These are phyloP conservation scores for Chrysanthemum seticuspe DNA, from an alignment of 129 eudicot species.

Conservation along the genomic window DNA sequence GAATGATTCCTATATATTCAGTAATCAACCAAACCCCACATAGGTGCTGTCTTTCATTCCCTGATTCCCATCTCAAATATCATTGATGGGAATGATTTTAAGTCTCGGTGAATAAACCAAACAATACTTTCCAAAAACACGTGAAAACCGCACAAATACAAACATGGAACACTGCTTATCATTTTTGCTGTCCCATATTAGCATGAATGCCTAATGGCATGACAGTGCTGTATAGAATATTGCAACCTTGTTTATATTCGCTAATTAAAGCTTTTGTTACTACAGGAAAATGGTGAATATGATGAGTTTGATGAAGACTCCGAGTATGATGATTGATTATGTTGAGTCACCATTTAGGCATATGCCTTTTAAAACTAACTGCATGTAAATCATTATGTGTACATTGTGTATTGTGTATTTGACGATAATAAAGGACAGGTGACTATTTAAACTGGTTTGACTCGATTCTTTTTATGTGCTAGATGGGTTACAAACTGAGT, in stretches of 20 bases:
- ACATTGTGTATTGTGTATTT: no score
- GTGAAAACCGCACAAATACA: neutral
- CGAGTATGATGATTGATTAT: constrained; percentile 40
- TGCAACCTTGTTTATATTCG: neutral
- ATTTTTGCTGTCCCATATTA: neutral
- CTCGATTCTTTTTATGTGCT: no score
- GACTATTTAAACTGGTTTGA: no score
- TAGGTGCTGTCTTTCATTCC: neutral
- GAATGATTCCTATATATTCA: neutral
- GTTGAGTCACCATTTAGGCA: no score
- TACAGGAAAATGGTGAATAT: constrained; percentile 69
- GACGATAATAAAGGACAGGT: no score
- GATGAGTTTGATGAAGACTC: constrained; percentile 47
- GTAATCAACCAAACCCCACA: neutral
- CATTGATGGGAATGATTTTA: no score
- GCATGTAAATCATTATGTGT: no score
- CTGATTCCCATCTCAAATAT: neutral
- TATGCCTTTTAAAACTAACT: no score
- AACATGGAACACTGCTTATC: neutral
- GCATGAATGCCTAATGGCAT: neutral
- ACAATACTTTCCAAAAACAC: neutral
- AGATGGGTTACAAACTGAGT: no score
- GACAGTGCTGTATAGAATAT: neutral
- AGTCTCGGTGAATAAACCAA: neutral
- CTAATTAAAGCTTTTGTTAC: neutral